Evolutionary conservation across 129 eudicot species (phyloP).

Genomic region (Flaveria linearis): DNA sequence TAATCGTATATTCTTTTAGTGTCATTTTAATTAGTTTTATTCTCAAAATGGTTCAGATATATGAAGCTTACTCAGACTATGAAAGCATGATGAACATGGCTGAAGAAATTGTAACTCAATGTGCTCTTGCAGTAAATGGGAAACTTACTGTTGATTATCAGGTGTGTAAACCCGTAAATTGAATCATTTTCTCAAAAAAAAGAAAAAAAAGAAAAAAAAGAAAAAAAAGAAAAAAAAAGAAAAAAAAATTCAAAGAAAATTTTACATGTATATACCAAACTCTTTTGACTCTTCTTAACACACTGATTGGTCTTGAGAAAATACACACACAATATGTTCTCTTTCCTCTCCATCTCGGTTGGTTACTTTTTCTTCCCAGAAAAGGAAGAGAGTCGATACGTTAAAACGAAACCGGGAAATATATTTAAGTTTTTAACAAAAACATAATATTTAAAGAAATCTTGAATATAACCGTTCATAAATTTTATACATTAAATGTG

Average conservation of each 20-base stretch:
- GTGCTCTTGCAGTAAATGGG: slow-evolving; percentile 91
- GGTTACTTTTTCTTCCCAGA: background rate
- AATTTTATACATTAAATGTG: background rate
- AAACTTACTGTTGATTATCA: slow-evolving; percentile 86
- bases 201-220: background rate
- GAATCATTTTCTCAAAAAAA: background rate
- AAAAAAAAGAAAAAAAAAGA: background rate
- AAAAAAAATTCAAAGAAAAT: no score
- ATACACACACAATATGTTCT: background rate
- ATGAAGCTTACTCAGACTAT: slow-evolving; percentile 98
- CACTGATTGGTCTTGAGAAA: background rate
- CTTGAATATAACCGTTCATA: background rate
- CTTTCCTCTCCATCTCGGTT: background rate
- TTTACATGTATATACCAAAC: no score
- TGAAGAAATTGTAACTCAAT: slow-evolving; percentile 85
- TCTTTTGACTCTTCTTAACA: no score
- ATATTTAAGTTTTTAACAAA: background rate
- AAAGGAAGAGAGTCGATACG: background rate
- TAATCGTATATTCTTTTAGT: background rate
- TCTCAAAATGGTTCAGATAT: slow-evolving; percentile 55
- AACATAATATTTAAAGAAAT: background rate
- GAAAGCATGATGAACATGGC: slow-evolving; percentile 98
- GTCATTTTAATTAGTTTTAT: slow-evolving; percentile 14
- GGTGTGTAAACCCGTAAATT: slow-evolving; percentile 41
- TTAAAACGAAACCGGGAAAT: background rate